phyloP scores from a whole-genome alignment of 2,329 filamentous ascomycete species.

The Cladosporium cucumerinum region DNA sequence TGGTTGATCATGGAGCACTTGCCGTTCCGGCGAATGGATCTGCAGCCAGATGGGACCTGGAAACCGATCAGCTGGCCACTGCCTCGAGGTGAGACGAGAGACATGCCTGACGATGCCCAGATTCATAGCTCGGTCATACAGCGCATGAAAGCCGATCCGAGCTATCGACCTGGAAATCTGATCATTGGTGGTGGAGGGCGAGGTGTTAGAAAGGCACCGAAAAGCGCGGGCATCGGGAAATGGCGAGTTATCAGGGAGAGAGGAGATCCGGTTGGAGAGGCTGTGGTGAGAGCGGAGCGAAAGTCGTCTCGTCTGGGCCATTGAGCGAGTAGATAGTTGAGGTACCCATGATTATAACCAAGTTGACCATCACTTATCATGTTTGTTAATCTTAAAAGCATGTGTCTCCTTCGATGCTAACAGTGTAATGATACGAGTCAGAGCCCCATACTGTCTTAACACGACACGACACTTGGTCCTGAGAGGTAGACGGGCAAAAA shows the following conservation, averaged over 20 bases:
- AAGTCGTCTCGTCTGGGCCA: neutral
- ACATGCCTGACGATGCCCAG: slow-evolving; percentile 67
- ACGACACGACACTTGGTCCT: too few relatives aligned
- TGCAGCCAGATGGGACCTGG: slow-evolving; percentile 70
- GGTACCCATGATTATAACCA: neutral
- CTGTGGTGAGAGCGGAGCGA: slow-evolving; percentile 49
- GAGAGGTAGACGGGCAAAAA: neutral
- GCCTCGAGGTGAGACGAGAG: slow-evolving; percentile 72
- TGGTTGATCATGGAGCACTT: slow-evolving; percentile 68
- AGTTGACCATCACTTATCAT: neutral
- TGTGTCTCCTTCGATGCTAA: neutral
- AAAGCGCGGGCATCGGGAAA: slow-evolving; percentile 63
- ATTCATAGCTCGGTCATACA: slow-evolving; percentile 73
- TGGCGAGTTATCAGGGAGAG: slow-evolving; percentile 65
- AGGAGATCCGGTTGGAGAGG: slow-evolving; percentile 67
- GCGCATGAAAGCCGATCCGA: slow-evolving; percentile 9
- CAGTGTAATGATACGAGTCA: neutral
- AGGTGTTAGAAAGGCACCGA: slow-evolving; percentile 60
- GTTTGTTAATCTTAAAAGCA: neutral
- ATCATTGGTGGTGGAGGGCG: slow-evolving; percentile 76
- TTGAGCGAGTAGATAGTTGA: neutral
- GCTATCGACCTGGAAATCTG: slow-evolving; percentile 54
- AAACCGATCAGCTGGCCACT: slow-evolving; percentile 77
- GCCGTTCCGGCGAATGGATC: slow-evolving; percentile 76
- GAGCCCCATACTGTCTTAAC: too few relatives aligned